Evolutionary conservation across 2,329 filamentous ascomycete genomes (phyloP).

Genomic region (Colletotrichum aenigma): DNA sequence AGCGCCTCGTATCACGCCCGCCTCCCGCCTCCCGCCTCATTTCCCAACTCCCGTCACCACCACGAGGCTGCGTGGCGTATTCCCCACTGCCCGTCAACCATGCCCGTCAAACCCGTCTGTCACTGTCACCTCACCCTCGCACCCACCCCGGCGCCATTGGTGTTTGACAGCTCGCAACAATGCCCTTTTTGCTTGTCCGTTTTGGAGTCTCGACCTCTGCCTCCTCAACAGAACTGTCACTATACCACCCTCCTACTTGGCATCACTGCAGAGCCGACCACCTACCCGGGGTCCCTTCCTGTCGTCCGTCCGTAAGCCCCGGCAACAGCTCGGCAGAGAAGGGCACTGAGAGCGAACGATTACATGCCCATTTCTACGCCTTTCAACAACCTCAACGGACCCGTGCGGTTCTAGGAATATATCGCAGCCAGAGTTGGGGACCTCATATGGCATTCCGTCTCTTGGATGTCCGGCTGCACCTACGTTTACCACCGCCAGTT

Average conservation of each 20-base stretch:
- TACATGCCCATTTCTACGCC: not conserved
- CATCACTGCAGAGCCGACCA: not conserved
- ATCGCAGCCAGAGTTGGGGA: not conserved
- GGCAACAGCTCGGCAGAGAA: not conserved
- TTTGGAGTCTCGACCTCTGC: not conserved
- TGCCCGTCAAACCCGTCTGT: not conserved
- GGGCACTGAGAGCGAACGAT: not conserved
- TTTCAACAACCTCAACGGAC: not conserved
- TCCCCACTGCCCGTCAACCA: not conserved
- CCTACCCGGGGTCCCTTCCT: not conserved
- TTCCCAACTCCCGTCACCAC: not conserved
- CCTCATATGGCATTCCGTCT: not conserved
- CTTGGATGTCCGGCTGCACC: not conserved
- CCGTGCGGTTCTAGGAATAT: not conserved
- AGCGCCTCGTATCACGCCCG: constrained; percentile 8
- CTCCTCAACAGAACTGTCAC: not conserved
- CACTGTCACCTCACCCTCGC: not conserved
- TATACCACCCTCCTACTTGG: not conserved
- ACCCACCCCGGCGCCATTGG: not conserved
- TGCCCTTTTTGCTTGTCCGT: constrained; percentile 1
- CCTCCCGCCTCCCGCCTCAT: constrained; percentile 5
- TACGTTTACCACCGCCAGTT: not conserved
- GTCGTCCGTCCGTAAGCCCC: not conserved
- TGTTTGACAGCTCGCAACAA: constrained; percentile 11
- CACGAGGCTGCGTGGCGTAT: constrained; percentile 10